Evolutionary conservation across 2,329 filamentous ascomycete species (phyloP).

Genomic region (Lecanicillium sp.): DNA sequence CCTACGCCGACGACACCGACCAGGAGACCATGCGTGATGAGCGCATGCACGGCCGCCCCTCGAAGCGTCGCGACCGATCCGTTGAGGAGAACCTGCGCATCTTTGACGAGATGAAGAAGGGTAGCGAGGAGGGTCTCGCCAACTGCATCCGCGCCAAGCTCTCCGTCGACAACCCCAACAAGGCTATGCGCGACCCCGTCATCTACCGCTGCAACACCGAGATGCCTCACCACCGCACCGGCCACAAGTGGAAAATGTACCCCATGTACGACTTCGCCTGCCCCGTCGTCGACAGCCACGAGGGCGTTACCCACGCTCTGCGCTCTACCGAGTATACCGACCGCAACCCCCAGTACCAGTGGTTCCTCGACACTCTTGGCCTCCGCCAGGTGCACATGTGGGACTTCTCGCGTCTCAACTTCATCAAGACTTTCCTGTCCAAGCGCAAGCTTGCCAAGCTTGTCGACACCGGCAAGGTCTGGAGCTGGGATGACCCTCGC

Average conservation of each 20-base stretch:
- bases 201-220: conserved; percentile 80
- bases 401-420: conserved; percentile 82
- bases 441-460: conserved; percentile 84
- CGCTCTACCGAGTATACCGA: conserved; percentile 84
- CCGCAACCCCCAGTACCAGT: conserved; percentile 79
- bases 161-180: conserved; percentile 85
- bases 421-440: conserved; percentile 73
- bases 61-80: conserved; percentile 69
- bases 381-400: conserved; percentile 76
- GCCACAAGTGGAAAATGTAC: conserved; percentile 76
- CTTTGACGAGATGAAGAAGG: conserved; percentile 91
- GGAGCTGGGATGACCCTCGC: conserved; percentile 81
- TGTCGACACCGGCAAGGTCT: conserved; percentile 68
- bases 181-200: conserved; percentile 91
- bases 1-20: conserved; percentile 91
- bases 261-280: conserved; percentile 84
- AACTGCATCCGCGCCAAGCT: conserved; percentile 97
- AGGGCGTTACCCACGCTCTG: conserved; percentile 78
- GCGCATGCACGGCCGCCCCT: conserved; percentile 77
- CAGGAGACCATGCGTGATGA: conserved; percentile 83
- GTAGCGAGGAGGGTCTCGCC: conserved; percentile 67
- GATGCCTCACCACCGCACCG: conserved; percentile 68
- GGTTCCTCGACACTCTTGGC: conserved; percentile 70
- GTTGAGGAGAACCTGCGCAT: conserved; percentile 79
- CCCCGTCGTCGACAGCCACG: conserved; percentile 71